phyloP scores from a whole-genome alignment of 495 filamentous ascomycete genomes.

The Bacidia rubella region DNA sequence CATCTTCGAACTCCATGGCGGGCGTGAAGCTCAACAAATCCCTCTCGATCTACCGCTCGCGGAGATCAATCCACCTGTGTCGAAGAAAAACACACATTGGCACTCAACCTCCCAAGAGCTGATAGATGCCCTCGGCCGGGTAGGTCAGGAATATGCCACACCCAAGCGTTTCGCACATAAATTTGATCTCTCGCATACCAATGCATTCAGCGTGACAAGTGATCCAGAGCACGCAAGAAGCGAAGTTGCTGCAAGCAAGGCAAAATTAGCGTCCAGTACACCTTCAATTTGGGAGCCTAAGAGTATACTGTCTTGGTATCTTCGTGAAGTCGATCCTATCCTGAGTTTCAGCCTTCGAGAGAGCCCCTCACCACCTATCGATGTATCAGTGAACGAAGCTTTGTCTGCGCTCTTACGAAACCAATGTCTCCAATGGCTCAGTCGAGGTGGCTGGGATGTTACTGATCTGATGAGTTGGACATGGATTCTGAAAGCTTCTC shows the following conservation, averaged over 20 bases:
- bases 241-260: neutral
- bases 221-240: constrained; percentile 4
- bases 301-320: constrained; percentile 25
- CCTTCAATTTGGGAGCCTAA: neutral
- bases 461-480: constrained; percentile 45
- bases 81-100: neutral
- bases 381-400: constrained; percentile 2
- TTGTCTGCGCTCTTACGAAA: neutral
- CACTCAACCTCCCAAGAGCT: constrained; percentile 28
- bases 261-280: neutral
- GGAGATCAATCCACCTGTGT: neutral
- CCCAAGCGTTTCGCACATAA: neutral
- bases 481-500: constrained; percentile 38
- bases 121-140: constrained; percentile 23
- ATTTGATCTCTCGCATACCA: constrained; percentile 5
- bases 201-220: neutral
- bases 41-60: constrained; percentile 6
- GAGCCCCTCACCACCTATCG: constrained; percentile 6
- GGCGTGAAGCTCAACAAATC: constrained; percentile 3
- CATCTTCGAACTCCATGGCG: constrained; percentile 14
- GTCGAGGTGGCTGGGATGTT: constrained; percentile 25
- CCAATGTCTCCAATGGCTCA: constrained; percentile 22
- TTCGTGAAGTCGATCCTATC: constrained; percentile 27
- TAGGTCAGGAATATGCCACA: constrained; percentile 18
- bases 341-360: constrained; percentile 5